Base-by-base conservation (phyloP, 495 filamentous ascomycete genomes). In the Penicillium bovifimosum region DNA sequence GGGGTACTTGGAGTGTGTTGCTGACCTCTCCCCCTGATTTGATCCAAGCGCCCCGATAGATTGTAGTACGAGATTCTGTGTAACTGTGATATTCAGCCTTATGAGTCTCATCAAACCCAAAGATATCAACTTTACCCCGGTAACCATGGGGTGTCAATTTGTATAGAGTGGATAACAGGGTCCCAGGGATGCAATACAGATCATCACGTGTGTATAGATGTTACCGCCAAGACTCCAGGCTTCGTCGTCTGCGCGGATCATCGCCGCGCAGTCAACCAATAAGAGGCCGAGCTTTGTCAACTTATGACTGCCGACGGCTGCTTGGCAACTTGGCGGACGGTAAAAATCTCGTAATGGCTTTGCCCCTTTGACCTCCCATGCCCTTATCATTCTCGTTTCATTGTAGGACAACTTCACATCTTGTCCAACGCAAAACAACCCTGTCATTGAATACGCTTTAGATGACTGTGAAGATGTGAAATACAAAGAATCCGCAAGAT, bases 321-420 rank as follows among this genome's bases (percentile, higher is more conserved):
- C 69, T 70, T 70, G 69, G 69, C 69, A 41, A 27, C 69, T 72
- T 72, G 69, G 69, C 69, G 40, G 41, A 43, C 48, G 45, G 63
- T 64, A 63, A 61, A 24, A 55, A 50, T 61, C 57, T 50, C 40
- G 61, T 59, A 51, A 47, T 45, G 38, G 38, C 27, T 43, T 29
- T 13, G 51, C 47, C 38, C 24, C 39, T 35, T 48, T 20, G 45
- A 51, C 20, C 45, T 26, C 17, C 41, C 27, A 61, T 51, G 31
- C 24, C 20, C n/a, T 49, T 41, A 50, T 54, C 54, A 27, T 47
- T 39, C 26, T 28, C 24, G 36, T 33, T 18, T 47, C 28, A 39
- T 44, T 11, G 48, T 43, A 56, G 54, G 50, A 41, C 55, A 49
- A 29, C 16, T 41, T 39, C 41, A 17, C 14, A 32, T 16, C 41